These are phyloP conservation scores for Pseudoscleropodium purum DNA, from an alignment of 225 moss, liverwort and hornwort species.

Conservation along the genomic window DNA sequence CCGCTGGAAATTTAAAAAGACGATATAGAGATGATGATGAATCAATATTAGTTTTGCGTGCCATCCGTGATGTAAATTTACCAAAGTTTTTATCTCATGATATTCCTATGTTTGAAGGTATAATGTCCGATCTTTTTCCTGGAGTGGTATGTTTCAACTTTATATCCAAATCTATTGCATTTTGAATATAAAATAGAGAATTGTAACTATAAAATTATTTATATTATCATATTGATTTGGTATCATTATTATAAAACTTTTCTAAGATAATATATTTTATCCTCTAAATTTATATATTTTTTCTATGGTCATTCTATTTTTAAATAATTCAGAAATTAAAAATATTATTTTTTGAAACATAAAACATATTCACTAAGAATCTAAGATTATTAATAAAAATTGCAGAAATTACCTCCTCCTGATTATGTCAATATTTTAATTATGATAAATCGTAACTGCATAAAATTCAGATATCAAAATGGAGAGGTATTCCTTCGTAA, in stretches of 20 bases:
- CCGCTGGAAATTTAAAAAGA: neutral
- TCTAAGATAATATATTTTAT: no score
- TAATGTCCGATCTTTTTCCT: neutral
- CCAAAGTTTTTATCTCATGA: neutral
- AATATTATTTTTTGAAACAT: no score
- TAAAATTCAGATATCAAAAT: neutral
- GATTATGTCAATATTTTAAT: neutral
- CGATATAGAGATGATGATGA: neutral
- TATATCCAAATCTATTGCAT: neutral
- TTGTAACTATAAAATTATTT: no score
- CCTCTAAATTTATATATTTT: no score
- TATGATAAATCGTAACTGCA: neutral
- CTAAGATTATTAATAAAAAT: neutral
- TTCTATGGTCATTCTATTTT: rapidly evolving
- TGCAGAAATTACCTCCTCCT: neutral
- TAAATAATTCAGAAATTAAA: neutral
- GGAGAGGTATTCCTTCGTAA: neutral
- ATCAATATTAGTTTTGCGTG: neutral
- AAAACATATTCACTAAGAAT: neutral
- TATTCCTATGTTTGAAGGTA: neutral
- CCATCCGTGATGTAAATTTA: neutral
- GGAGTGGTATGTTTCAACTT: neutral
- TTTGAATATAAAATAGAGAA: neutral
- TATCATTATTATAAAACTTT: neutral
- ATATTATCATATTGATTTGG: rapidly evolving